phyloP scores from a whole-genome alignment of 2,329 filamentous ascomycete species.

The Diatrype stigma region DNA sequence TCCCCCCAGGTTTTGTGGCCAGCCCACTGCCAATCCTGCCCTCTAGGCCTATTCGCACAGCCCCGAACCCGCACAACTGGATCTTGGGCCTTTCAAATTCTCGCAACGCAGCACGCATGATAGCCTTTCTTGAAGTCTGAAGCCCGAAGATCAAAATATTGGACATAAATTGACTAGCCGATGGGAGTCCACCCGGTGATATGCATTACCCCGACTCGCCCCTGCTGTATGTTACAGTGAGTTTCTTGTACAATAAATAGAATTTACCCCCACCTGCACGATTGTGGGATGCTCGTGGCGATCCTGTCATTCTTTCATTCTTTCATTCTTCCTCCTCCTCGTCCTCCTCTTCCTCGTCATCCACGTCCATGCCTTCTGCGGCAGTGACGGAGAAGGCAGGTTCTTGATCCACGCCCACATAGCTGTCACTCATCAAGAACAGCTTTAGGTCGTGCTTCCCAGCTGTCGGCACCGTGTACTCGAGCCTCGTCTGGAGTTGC shows the following conservation, averaged over 20 bases:
- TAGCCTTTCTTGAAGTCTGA: background rate
- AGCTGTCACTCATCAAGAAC: conserved; percentile 95
- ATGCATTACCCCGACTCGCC: conserved; percentile 10
- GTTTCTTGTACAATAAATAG: conserved; percentile 20
- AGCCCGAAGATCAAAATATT: background rate
- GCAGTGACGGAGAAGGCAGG: conserved; percentile 81
- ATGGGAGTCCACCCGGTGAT: background rate
- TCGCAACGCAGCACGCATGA: background rate
- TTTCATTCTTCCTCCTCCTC: conserved; percentile 45
- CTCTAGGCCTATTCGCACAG: background rate
- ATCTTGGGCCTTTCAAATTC: background rate
- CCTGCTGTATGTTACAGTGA: conserved; percentile 30
- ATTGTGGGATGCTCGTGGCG: conserved; percentile 3
- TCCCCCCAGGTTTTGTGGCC: too few species aligned
- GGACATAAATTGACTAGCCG: background rate
- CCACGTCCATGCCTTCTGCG: conserved; percentile 91
- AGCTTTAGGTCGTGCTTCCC: conserved; percentile 86
- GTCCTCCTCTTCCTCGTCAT: conserved; percentile 79
- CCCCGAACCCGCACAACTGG: background rate
- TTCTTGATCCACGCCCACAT: conserved; percentile 95
- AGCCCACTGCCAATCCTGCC: background rate
- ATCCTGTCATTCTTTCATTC: background rate
- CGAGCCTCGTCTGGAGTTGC: conserved; percentile 73
- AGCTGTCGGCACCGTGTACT: conserved; percentile 80
- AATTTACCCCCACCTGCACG: conserved; percentile 19